Conservation (phyloP, 805 yeast species). For the Priceomyces haplophilus region DNA sequence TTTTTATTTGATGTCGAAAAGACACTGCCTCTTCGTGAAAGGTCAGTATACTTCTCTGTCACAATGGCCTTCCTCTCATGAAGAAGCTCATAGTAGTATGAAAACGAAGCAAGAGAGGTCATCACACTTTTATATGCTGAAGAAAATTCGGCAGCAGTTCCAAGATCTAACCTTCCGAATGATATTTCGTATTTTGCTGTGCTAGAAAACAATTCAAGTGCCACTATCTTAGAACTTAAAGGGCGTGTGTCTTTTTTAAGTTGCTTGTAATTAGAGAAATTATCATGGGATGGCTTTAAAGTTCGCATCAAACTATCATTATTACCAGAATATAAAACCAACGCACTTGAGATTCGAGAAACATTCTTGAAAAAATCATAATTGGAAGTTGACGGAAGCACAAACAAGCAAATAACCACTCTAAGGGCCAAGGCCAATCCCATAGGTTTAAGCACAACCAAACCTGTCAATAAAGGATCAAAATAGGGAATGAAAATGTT, state of each 20-base stretch:
- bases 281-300: constrained; percentile 24
- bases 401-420: constrained; percentile 14
- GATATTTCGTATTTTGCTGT: constrained; percentile 22
- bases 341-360: not conserved
- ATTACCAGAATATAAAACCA: constrained; percentile 6
- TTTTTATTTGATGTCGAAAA: constrained; percentile 6
- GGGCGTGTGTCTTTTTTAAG: constrained; percentile 17
- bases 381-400: constrained; percentile 29
- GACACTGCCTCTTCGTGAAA: constrained; percentile 12
- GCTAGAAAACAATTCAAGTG: constrained; percentile 18
- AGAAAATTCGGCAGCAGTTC: constrained; percentile 25
- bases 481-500: constrained; percentile 25
- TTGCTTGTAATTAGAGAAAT: constrained; percentile 21
- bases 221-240: constrained; percentile 16
- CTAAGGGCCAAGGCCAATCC: constrained; percentile 23
- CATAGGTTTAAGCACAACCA: constrained; percentile 21
- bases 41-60: constrained; percentile 11
- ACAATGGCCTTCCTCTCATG: constrained; percentile 25
- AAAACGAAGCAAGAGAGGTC: constrained; percentile 21
- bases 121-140: constrained; percentile 21
- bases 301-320: constrained; percentile 22
- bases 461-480: constrained; percentile 18
- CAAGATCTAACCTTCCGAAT: constrained; percentile 25
- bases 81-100: constrained; percentile 25
- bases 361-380: constrained; percentile 1